Percentiles rank a stretch among this genome's conserved stretches.
phyloP scores from a whole-genome alignment of 805 yeast genomes.

The Ogataea glucozyma region DNA sequence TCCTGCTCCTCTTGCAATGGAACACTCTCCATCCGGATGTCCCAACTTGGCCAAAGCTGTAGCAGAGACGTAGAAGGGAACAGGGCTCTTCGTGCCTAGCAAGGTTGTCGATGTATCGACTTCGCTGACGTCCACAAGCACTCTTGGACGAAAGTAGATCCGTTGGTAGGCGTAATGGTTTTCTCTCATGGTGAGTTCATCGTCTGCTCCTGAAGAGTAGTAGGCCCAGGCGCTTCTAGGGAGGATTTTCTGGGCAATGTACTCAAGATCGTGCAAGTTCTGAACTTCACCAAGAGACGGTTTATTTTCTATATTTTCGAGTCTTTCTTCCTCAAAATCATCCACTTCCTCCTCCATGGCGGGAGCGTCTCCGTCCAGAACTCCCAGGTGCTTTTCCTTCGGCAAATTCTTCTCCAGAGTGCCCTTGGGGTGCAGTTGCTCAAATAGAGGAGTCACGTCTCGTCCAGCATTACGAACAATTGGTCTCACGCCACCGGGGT shows the following conservation, averaged over 20 bases:
- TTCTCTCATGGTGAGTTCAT: slow-evolving; percentile 86
- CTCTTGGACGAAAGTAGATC: slow-evolving; percentile 81
- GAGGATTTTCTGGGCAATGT: slow-evolving; percentile 77
- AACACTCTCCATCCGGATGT: slow-evolving; percentile 89
- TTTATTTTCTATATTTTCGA: slow-evolving; percentile 45
- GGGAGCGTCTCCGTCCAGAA: slow-evolving; percentile 37
- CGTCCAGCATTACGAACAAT: slow-evolving; percentile 49
- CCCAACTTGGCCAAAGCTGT: slow-evolving; percentile 92
- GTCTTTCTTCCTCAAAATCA: slow-evolving; percentile 45
- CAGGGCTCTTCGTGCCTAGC: slow-evolving; percentile 67
- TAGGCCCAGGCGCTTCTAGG: slow-evolving; percentile 88
- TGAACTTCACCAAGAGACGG: slow-evolving; percentile 73
- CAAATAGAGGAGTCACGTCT: slow-evolving; percentile 68
- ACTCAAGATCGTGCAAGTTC: slow-evolving; percentile 85
- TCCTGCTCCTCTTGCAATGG: slow-evolving; percentile 80
- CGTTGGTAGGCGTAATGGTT: slow-evolving; percentile 89
- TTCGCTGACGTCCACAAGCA: slow-evolving; percentile 76
- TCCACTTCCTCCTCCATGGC: slow-evolving; percentile 36
- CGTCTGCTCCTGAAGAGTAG: slow-evolving; percentile 90
- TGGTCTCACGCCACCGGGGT: slow-evolving; percentile 55
- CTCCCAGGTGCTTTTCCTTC: slow-evolving; percentile 61
- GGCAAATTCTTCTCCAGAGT: slow-evolving; percentile 66
- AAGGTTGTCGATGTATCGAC: slow-evolving; percentile 71
- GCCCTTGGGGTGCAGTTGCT: slow-evolving; percentile 90
- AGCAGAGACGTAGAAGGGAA: slow-evolving; percentile 88